Conservation (phyloP, 2,329 filamentous ascomycete genomes). For the Colletotrichum musicola region DNA sequence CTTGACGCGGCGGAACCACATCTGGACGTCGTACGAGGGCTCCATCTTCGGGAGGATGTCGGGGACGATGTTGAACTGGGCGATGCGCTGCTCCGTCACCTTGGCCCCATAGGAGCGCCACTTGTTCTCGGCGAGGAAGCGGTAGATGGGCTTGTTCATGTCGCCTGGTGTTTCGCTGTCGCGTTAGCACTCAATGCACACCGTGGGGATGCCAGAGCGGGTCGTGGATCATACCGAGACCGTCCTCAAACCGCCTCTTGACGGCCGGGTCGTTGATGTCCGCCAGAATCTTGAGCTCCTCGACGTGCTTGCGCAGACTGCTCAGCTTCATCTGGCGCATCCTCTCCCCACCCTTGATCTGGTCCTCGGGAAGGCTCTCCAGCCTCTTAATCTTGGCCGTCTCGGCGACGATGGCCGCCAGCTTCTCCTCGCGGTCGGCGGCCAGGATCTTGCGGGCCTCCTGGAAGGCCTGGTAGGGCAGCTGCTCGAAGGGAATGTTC, state of each 20-base stretch:
- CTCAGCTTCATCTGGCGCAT: conserved; percentile 76
- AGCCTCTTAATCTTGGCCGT: conserved; percentile 77
- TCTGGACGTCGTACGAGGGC: conserved; percentile 81
- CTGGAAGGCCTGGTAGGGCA: conserved; percentile 98
- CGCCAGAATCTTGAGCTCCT: conserved; percentile 86
- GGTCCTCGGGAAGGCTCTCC: conserved; percentile 67
- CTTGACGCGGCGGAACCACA: conserved; percentile 80
- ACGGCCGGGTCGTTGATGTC: conserved; percentile 96
- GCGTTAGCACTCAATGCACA: conserved; percentile 17
- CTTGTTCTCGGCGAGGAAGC: conserved; percentile 86
- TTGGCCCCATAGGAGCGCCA: conserved; percentile 88
- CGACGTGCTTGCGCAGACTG: conserved; percentile 78
- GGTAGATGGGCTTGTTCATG: conserved; percentile 97
- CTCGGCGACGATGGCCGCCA: conserved; percentile 77
- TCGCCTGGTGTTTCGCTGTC: conserved; percentile 70
- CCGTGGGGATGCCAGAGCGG: neutral
- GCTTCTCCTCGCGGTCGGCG: conserved; percentile 84
- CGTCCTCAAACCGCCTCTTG: conserved; percentile 95
- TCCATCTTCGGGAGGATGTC: conserved; percentile 87
- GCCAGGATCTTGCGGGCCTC: conserved; percentile 88
- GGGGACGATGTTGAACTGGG: conserved; percentile 87
- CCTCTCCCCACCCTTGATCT: conserved; percentile 71
- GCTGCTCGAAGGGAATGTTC: conserved; percentile 87
- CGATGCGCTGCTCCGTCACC: conserved; percentile 85
- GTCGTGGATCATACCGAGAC: conserved; percentile 72